Evolutionary conservation across 202 grass and related monocot genomes (phyloP), one percentile per base, ranked within the genome.

Genomic region (Zoysia matrella): DNA sequence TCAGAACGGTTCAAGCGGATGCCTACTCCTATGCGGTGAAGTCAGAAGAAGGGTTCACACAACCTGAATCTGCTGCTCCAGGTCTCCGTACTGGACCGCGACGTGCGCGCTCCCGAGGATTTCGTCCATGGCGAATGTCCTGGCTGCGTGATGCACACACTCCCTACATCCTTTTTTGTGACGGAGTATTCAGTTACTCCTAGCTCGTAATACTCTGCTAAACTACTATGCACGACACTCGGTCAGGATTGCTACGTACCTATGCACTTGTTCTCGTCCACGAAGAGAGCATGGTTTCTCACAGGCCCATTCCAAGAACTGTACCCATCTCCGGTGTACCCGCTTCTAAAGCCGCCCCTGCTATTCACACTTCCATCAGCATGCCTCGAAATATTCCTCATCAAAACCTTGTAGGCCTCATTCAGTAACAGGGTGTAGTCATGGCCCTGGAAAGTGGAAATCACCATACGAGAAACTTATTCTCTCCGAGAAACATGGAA

Each of bases 241-340:
- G 30, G 36, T 57, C 10, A 47, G 36, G 5, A 13, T 44, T 58
- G 46, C 11, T 67, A 70, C 68, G 18, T 82, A 94, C 92, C 89
- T 91, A 94, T 91, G 76, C 89, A 94, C 62, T 87, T 91, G 68
- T 88, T 89, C 67, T 89, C 87, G 58, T 94, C 87, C n/a, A 92
- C 92, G 49, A 92, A 89, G 79, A 94, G 76, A 79, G 84, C 89
- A 18, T 87, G 86, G 53, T 72, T 75, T 80, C 92, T 74, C 69
- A 85, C 2, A 78, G 86, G 83, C 45, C 89, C 92, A 60, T 91
- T 87, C 92, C 89, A 94, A 73, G 84, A 89, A 69, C 87, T 92
- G 73, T 86, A 90, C 18, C 87, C 84, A 3, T 87, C 81, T 68
- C 87, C 84, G 52, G 84, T 71, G 82, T 76, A 92, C n/a, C 68